These are phyloP conservation scores for Nicotiana attenuata DNA, from an alignment of 257 asterid genomes.

Conservation along the genomic window DNA sequence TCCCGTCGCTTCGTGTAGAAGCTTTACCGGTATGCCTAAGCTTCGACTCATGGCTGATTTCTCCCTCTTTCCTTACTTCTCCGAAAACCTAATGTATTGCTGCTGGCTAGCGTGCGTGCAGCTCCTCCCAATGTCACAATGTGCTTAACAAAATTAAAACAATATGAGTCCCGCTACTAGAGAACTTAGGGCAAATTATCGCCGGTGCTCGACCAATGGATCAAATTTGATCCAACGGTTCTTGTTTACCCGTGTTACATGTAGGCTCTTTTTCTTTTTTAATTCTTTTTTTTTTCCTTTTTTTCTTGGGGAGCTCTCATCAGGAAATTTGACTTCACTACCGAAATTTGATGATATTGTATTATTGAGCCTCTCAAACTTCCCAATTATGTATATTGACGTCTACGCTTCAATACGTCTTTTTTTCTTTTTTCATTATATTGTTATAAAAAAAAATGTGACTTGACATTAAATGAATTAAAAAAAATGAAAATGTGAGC, in stretches of 20 bases:
- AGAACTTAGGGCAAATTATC: neutral
- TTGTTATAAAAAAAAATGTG: too few relatives aligned
- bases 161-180: neutral
- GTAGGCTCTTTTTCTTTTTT: too few relatives aligned
- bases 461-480: too few relatives aligned
- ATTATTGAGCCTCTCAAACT: too few relatives aligned
- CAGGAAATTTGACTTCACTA: neutral
- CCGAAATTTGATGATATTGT: neutral
- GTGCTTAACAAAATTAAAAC: too few relatives aligned
- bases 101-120: neutral
- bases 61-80: neutral
- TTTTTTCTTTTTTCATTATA: too few relatives aligned
- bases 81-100: conserved; percentile 8
- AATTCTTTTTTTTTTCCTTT: too few relatives aligned
- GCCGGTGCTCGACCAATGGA: neutral
- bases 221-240: neutral
- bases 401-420: too few relatives aligned
- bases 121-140: neutral
- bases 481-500: too few relatives aligned
- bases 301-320: neutral
- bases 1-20: too few relatives aligned
- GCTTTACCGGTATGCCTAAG: conserved; percentile 36
- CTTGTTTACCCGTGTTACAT: neutral
- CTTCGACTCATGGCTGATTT: conserved; percentile 64
- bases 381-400: too few relatives aligned